Conservation (phyloP, 176 grass and related monocot genomes). For the Tuctoria greenei region DNA sequence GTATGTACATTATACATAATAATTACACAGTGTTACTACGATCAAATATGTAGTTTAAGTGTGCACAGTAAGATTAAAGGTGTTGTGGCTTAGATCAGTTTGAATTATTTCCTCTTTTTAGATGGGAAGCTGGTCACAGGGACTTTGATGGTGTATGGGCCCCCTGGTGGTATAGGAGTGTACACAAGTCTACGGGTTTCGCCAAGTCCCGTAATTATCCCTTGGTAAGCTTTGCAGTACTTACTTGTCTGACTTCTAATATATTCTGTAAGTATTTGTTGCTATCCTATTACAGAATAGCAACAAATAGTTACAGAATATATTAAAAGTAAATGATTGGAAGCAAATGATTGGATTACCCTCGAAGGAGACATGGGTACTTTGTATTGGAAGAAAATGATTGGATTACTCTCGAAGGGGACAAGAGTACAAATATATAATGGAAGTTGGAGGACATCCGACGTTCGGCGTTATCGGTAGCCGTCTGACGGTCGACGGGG, state of each 20-base stretch:
- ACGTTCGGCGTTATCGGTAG: no score
- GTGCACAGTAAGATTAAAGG: background rate
- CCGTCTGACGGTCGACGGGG: no score
- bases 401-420: no score
- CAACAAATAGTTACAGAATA: no score
- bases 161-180: slow-evolving; percentile 89
- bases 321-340: no score
- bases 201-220: slow-evolving; percentile 48
- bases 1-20: slow-evolving; percentile 36
- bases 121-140: slow-evolving; percentile 92
- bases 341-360: no score
- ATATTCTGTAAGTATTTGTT: slow-evolving; percentile 4
- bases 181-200: slow-evolving; percentile 88
- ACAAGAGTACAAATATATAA: no score
- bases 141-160: slow-evolving; percentile 93
- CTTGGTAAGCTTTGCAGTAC: slow-evolving; percentile 47
- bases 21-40: background rate
- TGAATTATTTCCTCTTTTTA: slow-evolving; percentile 35
- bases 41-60: background rate
- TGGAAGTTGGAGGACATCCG: no score
- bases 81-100: slow-evolving; percentile 13
- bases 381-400: no score
- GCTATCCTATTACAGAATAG: no score
- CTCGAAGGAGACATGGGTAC: no score
- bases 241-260: background rate